These are phyloP conservation scores for Leptographium radiaticola DNA, from an alignment of 2,329 filamentous ascomycete genomes.

Conservation along the genomic window DNA sequence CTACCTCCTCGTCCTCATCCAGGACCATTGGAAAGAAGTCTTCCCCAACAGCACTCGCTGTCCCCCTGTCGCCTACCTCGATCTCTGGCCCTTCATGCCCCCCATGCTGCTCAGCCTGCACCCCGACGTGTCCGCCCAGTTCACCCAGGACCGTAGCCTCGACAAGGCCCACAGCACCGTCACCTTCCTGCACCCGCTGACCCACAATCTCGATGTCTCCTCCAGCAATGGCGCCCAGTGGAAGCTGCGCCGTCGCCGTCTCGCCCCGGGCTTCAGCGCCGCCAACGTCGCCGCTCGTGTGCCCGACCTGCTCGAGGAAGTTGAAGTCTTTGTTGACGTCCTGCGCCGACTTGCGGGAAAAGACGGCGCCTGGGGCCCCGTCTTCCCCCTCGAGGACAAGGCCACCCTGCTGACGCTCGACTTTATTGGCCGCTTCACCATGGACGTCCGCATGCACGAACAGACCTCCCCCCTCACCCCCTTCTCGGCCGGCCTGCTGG, in stretches of 20 bases:
- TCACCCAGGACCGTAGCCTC: constrained; percentile 6
- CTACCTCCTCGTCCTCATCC: constrained; percentile 11
- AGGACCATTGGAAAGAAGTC: constrained; percentile 11
- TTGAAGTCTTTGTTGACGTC: constrained; percentile 14
- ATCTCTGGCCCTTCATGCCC: constrained; percentile 8
- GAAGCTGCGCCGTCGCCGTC: constrained; percentile 20
- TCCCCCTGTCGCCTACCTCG: constrained; percentile 8
- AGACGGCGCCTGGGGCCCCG: constrained; percentile 10
- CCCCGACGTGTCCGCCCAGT: constrained; percentile 7
- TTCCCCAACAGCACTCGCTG: constrained; percentile 7
- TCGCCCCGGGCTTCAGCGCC: constrained; percentile 24
- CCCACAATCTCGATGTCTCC: constrained; percentile 20
- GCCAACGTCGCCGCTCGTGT: constrained; percentile 20
- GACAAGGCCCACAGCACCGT: constrained; percentile 5
- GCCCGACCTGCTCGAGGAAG: constrained; percentile 19
- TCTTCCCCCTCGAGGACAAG: constrained; percentile 15
- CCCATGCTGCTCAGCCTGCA: constrained; percentile 10
- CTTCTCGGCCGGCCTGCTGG: constrained; percentile 5
- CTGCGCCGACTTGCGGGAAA: constrained; percentile 12
- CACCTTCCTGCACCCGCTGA: constrained; percentile 11
- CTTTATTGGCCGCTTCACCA: constrained; percentile 14
- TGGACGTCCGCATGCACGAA: constrained; percentile 5
- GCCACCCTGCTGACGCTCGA: constrained; percentile 14
- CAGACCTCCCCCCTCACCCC: constrained; percentile 5
- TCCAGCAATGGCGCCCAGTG: constrained; percentile 23